Evolutionary conservation across 2,329 filamentous ascomycete species (phyloP).

Genomic region (Ceratocystis smalleyi): DNA sequence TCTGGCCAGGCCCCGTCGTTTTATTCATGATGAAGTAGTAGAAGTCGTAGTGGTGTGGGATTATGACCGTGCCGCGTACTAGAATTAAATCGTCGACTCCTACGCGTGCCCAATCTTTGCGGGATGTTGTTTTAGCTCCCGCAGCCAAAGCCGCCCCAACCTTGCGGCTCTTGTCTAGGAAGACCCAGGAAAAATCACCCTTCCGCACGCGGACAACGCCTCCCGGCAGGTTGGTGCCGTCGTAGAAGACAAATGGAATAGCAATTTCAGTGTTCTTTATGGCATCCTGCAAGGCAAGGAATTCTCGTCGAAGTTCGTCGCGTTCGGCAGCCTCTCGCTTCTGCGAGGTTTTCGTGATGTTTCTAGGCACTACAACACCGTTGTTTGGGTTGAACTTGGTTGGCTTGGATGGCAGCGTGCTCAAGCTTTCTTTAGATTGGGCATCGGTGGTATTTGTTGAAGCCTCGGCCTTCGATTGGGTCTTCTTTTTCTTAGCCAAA

Average conservation of each 20-base stretch:
- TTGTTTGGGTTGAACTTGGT: conserved; percentile 47
- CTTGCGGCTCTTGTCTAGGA: conserved; percentile 80
- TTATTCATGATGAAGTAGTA: conserved; percentile 94
- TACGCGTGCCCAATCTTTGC: conserved; percentile 76
- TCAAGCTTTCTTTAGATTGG: conserved; percentile 18
- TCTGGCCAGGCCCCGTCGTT: conserved; percentile 55
- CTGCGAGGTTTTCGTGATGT: conserved; percentile 54
- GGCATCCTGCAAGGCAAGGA: conserved; percentile 64
- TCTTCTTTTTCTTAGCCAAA: conserved; percentile 21
- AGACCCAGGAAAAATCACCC: conserved; percentile 83
- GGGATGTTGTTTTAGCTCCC: conserved; percentile 48
- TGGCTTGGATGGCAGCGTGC: conserved; percentile 20
- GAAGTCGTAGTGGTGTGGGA: conserved; percentile 97
- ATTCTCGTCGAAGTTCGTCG: conserved; percentile 68
- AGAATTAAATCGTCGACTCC: conserved; percentile 92
- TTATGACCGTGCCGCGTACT: conserved; percentile 76
- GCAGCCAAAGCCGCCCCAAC: conserved; percentile 72
- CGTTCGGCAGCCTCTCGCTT: conserved; percentile 64
- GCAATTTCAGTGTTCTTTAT: conserved; percentile 81
- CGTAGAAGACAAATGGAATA: conserved; percentile 93
- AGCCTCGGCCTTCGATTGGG: conserved; percentile 24
- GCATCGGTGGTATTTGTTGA: conserved; percentile 22
- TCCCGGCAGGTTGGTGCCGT: conserved; percentile 77
- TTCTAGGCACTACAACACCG: conserved; percentile 52
- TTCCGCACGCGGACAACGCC: conserved; percentile 79